A percentile compares a stretch with the other conserved stretches of the same genome.
These are phyloP conservation scores for Trichoderma koningiopsis DNA, from an alignment of 2,329 filamentous ascomycete genomes.

Conservation along the genomic window DNA sequence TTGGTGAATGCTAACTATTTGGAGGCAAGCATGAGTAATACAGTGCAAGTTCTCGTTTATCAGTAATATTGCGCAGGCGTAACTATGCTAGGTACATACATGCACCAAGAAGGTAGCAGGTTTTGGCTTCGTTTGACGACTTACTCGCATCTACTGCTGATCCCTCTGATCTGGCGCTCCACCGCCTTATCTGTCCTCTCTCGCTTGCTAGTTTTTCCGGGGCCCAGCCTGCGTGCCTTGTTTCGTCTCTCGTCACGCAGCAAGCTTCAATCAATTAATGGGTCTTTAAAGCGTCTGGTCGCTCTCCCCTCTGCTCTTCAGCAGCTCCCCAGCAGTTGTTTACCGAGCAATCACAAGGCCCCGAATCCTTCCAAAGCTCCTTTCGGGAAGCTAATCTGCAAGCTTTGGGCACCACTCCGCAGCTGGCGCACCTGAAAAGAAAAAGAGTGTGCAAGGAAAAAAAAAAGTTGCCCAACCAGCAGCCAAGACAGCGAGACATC, in stretches of 20 bases:
- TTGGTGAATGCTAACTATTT: background rate
- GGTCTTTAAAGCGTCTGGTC: slow-evolving; percentile 5
- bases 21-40: background rate
- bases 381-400: background rate
- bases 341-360: background rate
- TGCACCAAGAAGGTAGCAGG: background rate
- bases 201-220: slow-evolving; percentile 13
- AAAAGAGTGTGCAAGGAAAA: background rate
- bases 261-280: background rate
- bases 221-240: background rate
- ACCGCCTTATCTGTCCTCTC: slow-evolving; percentile 21
- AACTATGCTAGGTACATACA: background rate
- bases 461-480: slow-evolving; percentile 13
- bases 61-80: background rate
- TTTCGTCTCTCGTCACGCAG: background rate
- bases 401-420: slow-evolving; percentile 20
- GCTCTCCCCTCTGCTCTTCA: background rate
- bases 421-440: background rate
- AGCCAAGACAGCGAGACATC: slow-evolving; percentile 20
- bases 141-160: background rate
- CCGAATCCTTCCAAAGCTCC: background rate
- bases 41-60: background rate
- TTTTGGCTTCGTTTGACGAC: background rate
- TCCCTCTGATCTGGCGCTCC: slow-evolving; percentile 14
- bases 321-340: slow-evolving; percentile 2